Conservation (phyloP, 345 rosid genomes). For the Brassica nigra region DNA sequence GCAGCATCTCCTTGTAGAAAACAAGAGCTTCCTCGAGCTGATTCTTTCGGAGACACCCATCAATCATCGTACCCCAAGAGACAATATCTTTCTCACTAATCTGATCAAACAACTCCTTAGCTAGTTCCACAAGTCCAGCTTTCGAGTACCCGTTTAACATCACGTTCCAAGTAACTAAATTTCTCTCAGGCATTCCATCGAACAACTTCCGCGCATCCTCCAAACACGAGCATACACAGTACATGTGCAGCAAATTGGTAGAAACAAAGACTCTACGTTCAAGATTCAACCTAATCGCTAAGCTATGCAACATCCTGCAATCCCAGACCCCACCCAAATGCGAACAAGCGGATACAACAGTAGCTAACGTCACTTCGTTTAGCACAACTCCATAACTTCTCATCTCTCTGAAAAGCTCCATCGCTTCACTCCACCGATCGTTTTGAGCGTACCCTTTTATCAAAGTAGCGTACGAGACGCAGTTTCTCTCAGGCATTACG, state of each 20-base stretch:
- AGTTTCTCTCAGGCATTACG: constrained; percentile 50
- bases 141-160: constrained; percentile 85
- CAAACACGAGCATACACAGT: constrained; percentile 58
- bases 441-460: constrained; percentile 64
- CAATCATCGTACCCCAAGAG: constrained; percentile 77
- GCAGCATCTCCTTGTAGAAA: constrained; percentile 55
- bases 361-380: constrained; percentile 62
- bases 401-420: constrained; percentile 65
- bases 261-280: constrained; percentile 55
- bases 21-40: constrained; percentile 59
- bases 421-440: constrained; percentile 51
- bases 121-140: constrained; percentile 61
- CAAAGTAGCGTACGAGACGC: constrained; percentile 70
- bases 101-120: constrained; percentile 58
- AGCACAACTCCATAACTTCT: constrained; percentile 48
- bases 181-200: constrained; percentile 66
- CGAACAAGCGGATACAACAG: constrained; percentile 57
- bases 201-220: constrained; percentile 61
- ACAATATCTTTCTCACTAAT: constrained; percentile 67
- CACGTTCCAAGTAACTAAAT: constrained; percentile 78
- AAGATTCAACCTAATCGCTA: constrained; percentile 55
- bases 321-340: constrained; percentile 56
- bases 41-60: constrained; percentile 57
- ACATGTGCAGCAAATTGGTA: constrained; percentile 71
- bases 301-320: constrained; percentile 65